A percentile compares a stretch with the other conserved stretches of the same genome.
Conservation (phyloP, 2,329 filamentous ascomycete species). For the Lasiodiplodia citricola region DNA sequence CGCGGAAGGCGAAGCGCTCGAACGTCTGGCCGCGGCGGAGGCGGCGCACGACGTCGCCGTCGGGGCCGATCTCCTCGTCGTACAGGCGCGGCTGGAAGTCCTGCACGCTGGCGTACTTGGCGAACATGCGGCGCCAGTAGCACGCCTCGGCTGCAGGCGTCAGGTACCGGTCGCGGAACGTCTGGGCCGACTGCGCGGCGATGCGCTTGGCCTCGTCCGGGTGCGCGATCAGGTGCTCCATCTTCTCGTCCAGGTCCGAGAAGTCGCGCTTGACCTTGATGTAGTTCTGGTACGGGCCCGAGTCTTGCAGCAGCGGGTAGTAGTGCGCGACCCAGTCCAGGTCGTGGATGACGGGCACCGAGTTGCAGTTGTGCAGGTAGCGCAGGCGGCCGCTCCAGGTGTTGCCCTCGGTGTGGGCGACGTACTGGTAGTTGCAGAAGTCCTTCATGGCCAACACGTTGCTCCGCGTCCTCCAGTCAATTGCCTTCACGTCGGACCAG, state of each 20-base stretch:
- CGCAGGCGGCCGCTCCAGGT: slow-evolving; percentile 42
- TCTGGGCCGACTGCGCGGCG: slow-evolving; percentile 53
- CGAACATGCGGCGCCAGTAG: slow-evolving; percentile 59
- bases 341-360: slow-evolving; percentile 56
- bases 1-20: slow-evolving; percentile 21
- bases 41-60: slow-evolving; percentile 14
- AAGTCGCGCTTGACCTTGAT: slow-evolving; percentile 55
- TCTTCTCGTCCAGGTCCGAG: slow-evolving; percentile 44
- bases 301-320: slow-evolving; percentile 50
- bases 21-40: slow-evolving; percentile 20
- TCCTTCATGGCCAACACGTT: slow-evolving; percentile 32
- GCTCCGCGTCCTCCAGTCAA: slow-evolving; percentile 28
- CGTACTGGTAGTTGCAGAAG: slow-evolving; percentile 32
- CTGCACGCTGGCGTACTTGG: slow-evolving; percentile 11
- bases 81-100: slow-evolving; percentile 14
- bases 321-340: slow-evolving; percentile 57
- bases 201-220: slow-evolving; percentile 54
- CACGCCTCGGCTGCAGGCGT: slow-evolving; percentile 61
- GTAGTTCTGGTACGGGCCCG: slow-evolving; percentile 48
- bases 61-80: slow-evolving; percentile 12
- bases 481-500: slow-evolving; percentile 38
- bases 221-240: slow-evolving; percentile 50
- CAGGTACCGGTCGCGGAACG: slow-evolving; percentile 59
- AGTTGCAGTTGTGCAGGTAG: slow-evolving; percentile 44
- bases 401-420: slow-evolving; percentile 34